These are phyloP conservation scores for Trypanosoma boissoni DNA, from an alignment of 208 protist genomes.

Conservation along the genomic window DNA sequence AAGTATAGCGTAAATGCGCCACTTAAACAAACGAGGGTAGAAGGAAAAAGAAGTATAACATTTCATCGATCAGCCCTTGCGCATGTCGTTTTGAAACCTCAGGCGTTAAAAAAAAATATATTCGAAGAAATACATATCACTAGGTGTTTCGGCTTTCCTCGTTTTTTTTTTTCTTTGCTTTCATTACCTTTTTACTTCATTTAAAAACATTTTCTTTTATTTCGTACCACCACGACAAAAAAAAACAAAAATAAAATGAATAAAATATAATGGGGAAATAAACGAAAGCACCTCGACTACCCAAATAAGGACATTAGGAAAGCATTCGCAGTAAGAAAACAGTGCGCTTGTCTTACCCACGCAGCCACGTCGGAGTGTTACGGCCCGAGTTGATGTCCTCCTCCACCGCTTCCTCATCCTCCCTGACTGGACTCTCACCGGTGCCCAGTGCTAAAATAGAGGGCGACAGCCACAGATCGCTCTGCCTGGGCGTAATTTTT, in stretches of 20 bases:
- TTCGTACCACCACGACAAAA: background rate
- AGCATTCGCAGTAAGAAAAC: background rate
- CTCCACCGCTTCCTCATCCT: background rate
- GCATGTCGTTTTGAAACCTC: no score
- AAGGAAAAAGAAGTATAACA: no score
- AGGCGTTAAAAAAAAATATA: no score
- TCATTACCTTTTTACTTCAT: no score
- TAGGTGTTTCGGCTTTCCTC: background rate
- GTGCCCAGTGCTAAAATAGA: background rate
- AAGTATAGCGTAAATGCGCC: no score
- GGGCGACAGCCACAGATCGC: background rate
- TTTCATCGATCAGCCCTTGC: no score
- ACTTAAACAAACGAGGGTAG: no score
- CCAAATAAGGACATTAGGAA: no score
- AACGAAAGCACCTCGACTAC: background rate
- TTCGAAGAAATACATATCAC: slow-evolving; percentile 1
- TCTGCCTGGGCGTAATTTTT: no score
- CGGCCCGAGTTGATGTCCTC: background rate
- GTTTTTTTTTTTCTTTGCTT: slow-evolving; percentile 2
- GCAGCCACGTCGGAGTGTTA: background rate
- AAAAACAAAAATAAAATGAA: background rate
- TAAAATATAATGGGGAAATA: background rate
- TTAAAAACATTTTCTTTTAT: no score
- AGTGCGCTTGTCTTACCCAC: background rate
- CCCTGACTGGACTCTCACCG: background rate